phyloP scores from a whole-genome alignment of 2,329 filamentous ascomycete species.

The Cercospora sojina region DNA sequence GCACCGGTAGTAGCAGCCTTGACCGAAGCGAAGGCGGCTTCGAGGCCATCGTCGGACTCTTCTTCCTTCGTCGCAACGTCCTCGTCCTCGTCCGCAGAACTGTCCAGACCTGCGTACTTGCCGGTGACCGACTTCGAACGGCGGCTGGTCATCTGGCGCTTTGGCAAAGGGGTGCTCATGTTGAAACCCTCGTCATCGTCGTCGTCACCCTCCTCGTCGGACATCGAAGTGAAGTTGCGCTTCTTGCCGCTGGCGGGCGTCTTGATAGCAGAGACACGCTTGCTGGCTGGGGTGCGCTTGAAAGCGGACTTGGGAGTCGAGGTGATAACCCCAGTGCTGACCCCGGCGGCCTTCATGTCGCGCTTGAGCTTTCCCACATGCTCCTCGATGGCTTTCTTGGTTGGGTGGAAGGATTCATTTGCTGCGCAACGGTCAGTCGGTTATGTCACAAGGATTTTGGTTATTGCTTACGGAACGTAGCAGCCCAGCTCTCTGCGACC shows the following conservation, averaged over 20 bases:
- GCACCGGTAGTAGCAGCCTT: neutral
- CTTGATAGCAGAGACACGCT: slow-evolving; percentile 16
- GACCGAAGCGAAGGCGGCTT: slow-evolving; percentile 2
- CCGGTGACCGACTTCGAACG: slow-evolving; percentile 12
- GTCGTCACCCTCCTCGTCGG: slow-evolving; percentile 31
- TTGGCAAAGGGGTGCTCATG: slow-evolving; percentile 10
- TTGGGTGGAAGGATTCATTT: slow-evolving; percentile 19
- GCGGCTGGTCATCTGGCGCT: slow-evolving; percentile 23
- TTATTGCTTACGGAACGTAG: slow-evolving; percentile 18
- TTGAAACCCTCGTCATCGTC: slow-evolving; percentile 26
- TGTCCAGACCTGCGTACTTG: slow-evolving; percentile 3
- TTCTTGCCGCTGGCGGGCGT: slow-evolving; percentile 22
- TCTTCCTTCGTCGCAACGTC: neutral
- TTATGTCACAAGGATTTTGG: neutral
- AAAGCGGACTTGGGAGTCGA: slow-evolving; percentile 11
- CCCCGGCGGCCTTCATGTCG: neutral
- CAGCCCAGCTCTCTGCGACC: slow-evolving; percentile 20
- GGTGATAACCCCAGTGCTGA: neutral
- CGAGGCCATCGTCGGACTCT: slow-evolving; percentile 9
- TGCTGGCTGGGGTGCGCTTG: slow-evolving; percentile 10
- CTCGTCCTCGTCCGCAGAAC: slow-evolving; percentile 1
- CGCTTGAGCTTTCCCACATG: slow-evolving; percentile 21
- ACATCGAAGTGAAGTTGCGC: slow-evolving; percentile 21
- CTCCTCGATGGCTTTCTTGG: slow-evolving; percentile 27
- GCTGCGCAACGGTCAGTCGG: slow-evolving; percentile 17